Base-by-base conservation (phyloP, 108 stramenopile species). In the Skeletonema tropicum region DNA sequence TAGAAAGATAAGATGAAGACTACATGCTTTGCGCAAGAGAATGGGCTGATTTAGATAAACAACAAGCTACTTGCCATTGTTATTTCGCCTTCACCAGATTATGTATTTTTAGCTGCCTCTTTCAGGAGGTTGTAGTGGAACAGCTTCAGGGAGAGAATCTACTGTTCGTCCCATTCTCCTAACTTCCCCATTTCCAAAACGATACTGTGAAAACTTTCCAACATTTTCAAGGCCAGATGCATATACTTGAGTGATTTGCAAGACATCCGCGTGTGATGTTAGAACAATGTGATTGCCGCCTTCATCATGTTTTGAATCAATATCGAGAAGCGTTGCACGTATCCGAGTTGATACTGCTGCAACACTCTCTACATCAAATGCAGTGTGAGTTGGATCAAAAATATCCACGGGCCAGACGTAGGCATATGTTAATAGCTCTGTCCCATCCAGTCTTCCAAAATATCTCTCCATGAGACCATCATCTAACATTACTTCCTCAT, bases 361-460 rank as follows among this genome's bases (percentile, higher is more conserved):
- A 7, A 94, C 93, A 5, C 83, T 85, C 80, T 94, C 93, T 6
- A 92, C 93, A 60, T 88, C 89, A 69, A 90, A 94, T 14, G 88
- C 76, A 15, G 89, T 94, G 25, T 91, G 88, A 7, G 90, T 90
- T 12, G 83, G 83, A 36, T 89, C 82, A 33, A 90, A 74, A 57
- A 79, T 76, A 70, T 94, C 90, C 70, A 90, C 73, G 5, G 93
- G 93, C 93, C 93, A 94, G 6, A 94, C 93, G 71, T 94, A 91
- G 10, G 74, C 76, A 70, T 87, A 85, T 12, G 91, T 92, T 63
- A 73, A 67, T 29, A 94, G 79, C 36, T 85, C 83, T 70, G 83
- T 86, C 6, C 58, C 89, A 64, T 94, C 93, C 30, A 94, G 66
- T 57, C 88, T 66, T 4, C 93, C 93, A 86, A 94, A 94, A 61